Percentiles rank a stretch among this genome's conserved stretches.
Evolutionary conservation across 495 filamentous ascomycete species (phyloP).

Genomic region (Neurospora tetrasperma): DNA sequence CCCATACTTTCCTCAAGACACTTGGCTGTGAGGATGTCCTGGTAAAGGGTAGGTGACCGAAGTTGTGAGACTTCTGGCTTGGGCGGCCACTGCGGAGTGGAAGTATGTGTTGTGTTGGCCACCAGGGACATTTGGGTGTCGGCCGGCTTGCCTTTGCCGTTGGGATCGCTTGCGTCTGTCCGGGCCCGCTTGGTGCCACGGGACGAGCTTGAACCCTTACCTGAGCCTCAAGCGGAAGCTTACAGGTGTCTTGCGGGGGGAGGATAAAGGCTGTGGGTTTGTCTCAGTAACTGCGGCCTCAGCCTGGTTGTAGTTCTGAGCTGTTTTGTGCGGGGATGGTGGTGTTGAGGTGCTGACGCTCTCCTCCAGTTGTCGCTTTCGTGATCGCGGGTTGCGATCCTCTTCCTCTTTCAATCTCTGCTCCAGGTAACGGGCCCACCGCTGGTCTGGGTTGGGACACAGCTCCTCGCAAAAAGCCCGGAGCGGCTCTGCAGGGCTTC

Average conservation of each 20-base stretch:
- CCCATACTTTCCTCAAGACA: not conserved
- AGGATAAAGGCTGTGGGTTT: not conserved
- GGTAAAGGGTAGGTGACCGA: not conserved
- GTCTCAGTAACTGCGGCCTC: not conserved
- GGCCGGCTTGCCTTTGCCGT: not conserved
- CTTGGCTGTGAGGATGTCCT: not conserved
- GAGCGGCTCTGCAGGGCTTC: not conserved
- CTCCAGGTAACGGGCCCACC: not conserved
- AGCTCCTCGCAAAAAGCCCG: not conserved
- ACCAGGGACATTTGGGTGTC: not conserved
- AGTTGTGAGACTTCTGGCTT: not conserved
- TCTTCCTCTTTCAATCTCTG: not conserved
- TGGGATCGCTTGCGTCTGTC: not conserved
- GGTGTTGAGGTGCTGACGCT: not conserved
- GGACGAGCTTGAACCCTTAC: not conserved
- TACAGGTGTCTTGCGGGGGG: not conserved
- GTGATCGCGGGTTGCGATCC: not conserved
- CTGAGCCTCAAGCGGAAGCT: not conserved
- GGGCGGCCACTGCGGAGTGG: not conserved
- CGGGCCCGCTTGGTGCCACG: not conserved
- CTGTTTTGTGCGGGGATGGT: not conserved
- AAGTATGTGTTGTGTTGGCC: not conserved
- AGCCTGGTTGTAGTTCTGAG: not conserved
- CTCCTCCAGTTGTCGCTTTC: not conserved
- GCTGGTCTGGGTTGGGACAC: not conserved